Conservation (phyloP, 2,329 filamentous ascomycete species). For the Aspergillus chevalieri region DNA sequence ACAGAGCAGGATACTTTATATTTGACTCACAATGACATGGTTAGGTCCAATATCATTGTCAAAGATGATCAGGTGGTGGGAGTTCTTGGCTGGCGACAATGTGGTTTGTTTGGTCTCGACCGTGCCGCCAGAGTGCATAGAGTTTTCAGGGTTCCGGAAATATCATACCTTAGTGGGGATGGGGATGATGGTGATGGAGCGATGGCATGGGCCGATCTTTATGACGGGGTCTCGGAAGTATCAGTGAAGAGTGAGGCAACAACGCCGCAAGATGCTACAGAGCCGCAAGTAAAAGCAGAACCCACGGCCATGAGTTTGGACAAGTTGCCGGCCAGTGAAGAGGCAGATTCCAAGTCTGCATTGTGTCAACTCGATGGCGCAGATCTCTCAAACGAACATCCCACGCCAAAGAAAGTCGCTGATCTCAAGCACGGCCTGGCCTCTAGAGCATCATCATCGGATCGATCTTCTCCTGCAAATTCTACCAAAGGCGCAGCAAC, state of each 20-base stretch:
- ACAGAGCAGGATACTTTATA: conserved; percentile 19
- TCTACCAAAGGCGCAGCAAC: conserved; percentile 29
- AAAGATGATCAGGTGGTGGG: conserved; percentile 33
- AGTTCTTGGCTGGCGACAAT: conserved; percentile 33
- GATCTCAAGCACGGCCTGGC: conserved; percentile 32
- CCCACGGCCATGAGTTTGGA: conserved; percentile 24
- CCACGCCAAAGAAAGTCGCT: conserved; percentile 35
- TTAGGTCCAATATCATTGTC: conserved; percentile 33
- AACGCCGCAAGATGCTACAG: conserved; percentile 12
- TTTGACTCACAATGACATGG: conserved; percentile 34
- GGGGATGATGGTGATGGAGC: conserved; percentile 11
- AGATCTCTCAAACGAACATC: conserved; percentile 19
- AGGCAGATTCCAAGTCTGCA: conserved; percentile 20
- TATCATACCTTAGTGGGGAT: conserved; percentile 7
- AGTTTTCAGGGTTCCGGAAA: conserved; percentile 22
- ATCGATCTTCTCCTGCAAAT: conserved; percentile 32
- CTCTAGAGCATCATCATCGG: conserved; percentile 35
- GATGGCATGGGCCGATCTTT: conserved; percentile 31
- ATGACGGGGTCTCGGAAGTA: conserved; percentile 20
- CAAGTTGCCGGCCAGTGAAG: conserved; percentile 20
- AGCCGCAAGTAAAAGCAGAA: conserved; percentile 31
- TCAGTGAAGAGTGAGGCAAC: conserved; percentile 7
- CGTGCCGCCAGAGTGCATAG: conserved; percentile 29
- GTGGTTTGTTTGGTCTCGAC: conserved; percentile 34
- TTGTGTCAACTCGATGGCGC: conserved; percentile 21